These are phyloP conservation scores for Candida albicans DNA, from an alignment of 1,139 yeast genomes.

Conservation along the genomic window DNA sequence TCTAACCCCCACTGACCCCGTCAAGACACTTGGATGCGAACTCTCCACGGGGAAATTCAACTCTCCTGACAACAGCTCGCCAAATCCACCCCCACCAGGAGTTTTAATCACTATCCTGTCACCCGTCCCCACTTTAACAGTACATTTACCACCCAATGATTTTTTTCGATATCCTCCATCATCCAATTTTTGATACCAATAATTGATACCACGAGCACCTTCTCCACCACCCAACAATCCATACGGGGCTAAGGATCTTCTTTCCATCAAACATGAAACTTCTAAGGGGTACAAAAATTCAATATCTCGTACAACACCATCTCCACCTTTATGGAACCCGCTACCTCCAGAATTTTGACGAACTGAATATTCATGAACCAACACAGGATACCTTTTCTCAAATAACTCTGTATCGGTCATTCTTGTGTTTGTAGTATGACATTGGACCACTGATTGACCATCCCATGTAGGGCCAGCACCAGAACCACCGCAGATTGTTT, in stretches of 20 bases:
- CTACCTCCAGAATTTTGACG: slow-evolving; percentile 43
- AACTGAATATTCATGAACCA: slow-evolving; percentile 41
- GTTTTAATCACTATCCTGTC: slow-evolving; percentile 45
- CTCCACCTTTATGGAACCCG: slow-evolving; percentile 45
- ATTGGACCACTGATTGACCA: slow-evolving; percentile 49
- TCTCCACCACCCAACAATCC: slow-evolving; percentile 45
- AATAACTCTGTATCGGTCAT: slow-evolving; percentile 49
- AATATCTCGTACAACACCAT: slow-evolving; percentile 47
- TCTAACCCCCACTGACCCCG: slow-evolving; percentile 42
- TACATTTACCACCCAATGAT: slow-evolving; percentile 44
- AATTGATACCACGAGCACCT: slow-evolving; percentile 41
- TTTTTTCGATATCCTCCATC: slow-evolving; percentile 25
- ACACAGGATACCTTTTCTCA: slow-evolving; percentile 49
- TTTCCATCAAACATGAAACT: slow-evolving; percentile 48
- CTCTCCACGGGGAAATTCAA: slow-evolving; percentile 27
- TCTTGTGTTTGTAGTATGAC: slow-evolving; percentile 50
- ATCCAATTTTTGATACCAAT: slow-evolving; percentile 33
- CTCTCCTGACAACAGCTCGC: slow-evolving; percentile 15
- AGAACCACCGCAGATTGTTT: slow-evolving; percentile 51
- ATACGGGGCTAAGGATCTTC: slow-evolving; percentile 46
- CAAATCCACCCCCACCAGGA: slow-evolving; percentile 55
- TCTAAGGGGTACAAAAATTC: slow-evolving; percentile 43
- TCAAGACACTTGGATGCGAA: slow-evolving; percentile 25
- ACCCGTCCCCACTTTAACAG: slow-evolving; percentile 39
- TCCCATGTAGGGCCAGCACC: slow-evolving; percentile 54